Base-by-base conservation (phyloP, 805 yeast species). In the Blastobotrys muscicola region DNA sequence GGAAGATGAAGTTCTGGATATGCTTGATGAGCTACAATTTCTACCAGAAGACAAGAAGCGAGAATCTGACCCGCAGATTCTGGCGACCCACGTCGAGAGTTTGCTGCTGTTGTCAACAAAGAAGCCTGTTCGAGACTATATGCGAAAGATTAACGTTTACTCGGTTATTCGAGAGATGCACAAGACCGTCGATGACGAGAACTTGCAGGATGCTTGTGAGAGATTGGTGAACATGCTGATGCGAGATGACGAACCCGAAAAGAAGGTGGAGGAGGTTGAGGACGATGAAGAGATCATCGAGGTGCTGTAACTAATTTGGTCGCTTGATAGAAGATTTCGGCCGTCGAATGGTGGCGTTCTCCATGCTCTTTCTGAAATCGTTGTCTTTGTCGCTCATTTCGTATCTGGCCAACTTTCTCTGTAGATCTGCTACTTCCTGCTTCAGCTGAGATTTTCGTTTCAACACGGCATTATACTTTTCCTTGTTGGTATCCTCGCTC, bases 11-110 rank as follows among this genome's bases (percentile, higher is more conserved):
- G 76, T 82, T 70, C 81, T 85, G 55, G 78, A 80, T 41, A 72
- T 92, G 52, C 97, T 97, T 2, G 95, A 85, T 23, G 94, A 85
- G 56, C 75, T 90, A 39, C 95, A 85, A 61, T 69, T 84, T 36
- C 66, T 86, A 37, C 82, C 84, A 8, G 77, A 76, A 23, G 89
- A 83, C 48, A 85, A 86, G 60, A 56, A 69, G 52, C 75, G 92
- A 52, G 98, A 92, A 54, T 82, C 89, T 3, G 67, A 77, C 11
- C 65, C 66, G 13, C 78, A 78, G 8, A 76, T 87, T 43, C 68
- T 63, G 45, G 71, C 77, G 37, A 76, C 78, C 2, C 94, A 85
- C 55, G 69, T 92, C 48, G 97, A 92, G 61, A 75, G 86, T 46
- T 63, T 90, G 36, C 67, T 92, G 44, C 68, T 92, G 39, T 71